These are phyloP conservation scores for Calamus simplicifolius DNA, from an alignment of 176 grass and related monocot genomes.

Conservation along the genomic window DNA sequence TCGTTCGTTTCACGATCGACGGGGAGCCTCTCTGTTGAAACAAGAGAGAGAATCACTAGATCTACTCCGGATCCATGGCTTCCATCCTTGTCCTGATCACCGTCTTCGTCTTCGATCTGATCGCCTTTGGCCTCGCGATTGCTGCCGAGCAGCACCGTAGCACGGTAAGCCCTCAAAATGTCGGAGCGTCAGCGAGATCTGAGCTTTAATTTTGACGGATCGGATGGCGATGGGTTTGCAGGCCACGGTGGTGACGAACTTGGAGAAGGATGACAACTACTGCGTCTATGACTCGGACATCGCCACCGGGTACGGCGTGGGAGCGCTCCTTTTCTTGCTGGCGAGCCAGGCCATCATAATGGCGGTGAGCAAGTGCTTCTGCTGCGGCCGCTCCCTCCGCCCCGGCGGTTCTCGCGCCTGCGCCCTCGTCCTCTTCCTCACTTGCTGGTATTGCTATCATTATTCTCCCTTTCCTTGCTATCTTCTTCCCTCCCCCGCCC, in stretches of 20 bases:
- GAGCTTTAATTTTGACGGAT: not conserved
- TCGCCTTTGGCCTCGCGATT: conserved; percentile 80
- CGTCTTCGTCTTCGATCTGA: conserved; percentile 62
- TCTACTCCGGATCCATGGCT: conserved; percentile 19
- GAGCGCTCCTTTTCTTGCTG: conserved; percentile 65
- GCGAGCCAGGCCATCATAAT: conserved; percentile 52
- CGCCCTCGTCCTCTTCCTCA: conserved; percentile 64
- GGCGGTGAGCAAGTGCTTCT: conserved; percentile 72
- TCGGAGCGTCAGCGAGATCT: not conserved
- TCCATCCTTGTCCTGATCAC: conserved; percentile 55
- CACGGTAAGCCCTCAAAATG: conserved; percentile 23
- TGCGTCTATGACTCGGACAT: conserved; percentile 87
- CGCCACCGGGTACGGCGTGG: conserved; percentile 68
- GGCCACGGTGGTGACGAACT: conserved; percentile 52
- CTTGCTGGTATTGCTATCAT: conserved; percentile 43
- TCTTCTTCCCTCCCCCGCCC: not conserved
- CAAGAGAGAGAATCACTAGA: not conserved
- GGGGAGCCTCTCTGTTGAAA: too few species aligned
- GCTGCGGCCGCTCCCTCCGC: conserved; percentile 70
- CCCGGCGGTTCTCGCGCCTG: conserved; percentile 69
- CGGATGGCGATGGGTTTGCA: conserved; percentile 11
- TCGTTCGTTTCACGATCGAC: too few species aligned
- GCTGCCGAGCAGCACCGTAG: conserved; percentile 94
- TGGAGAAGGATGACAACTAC: conserved; percentile 55
- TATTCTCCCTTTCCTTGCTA: not conserved